Evolutionary conservation across 352 stramenopile species (phyloP).

Genomic region (Elongisporangium undulatum): DNA sequence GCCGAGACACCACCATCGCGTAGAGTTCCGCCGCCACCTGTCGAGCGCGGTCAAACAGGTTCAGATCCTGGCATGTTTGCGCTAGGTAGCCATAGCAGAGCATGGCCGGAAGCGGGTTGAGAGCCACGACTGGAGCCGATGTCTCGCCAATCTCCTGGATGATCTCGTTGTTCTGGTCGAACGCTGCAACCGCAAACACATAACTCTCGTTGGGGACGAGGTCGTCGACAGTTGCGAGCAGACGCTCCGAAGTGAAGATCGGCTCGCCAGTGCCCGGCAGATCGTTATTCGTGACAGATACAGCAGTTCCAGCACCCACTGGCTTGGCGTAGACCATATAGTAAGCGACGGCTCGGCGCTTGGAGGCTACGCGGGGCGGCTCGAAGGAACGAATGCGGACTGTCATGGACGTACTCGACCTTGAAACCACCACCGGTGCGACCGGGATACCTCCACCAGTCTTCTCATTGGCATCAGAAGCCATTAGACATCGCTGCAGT

Average conservation of each 20-base stretch:
- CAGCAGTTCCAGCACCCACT: constrained; percentile 58
- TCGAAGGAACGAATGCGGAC: constrained; percentile 40
- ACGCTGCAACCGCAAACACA: constrained; percentile 80
- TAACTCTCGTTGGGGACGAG: constrained; percentile 72
- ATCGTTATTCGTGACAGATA: constrained; percentile 71
- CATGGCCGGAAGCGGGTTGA: constrained; percentile 58
- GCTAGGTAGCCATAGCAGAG: constrained; percentile 76
- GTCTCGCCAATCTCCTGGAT: constrained; percentile 70
- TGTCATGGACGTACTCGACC: constrained; percentile 48
- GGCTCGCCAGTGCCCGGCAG: constrained; percentile 55
- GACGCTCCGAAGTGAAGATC: constrained; percentile 18
- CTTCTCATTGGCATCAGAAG: background rate
- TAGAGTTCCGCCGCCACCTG: constrained; percentile 47
- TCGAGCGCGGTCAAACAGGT: constrained; percentile 20
- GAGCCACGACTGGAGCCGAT: constrained; percentile 45
- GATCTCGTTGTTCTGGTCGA: constrained; percentile 51
- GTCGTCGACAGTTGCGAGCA: constrained; percentile 36
- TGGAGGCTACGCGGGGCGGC: constrained; percentile 15
- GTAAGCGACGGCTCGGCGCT: constrained; percentile 36
- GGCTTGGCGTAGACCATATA: constrained; percentile 83
- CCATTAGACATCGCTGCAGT: constrained; percentile 14
- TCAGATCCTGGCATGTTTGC: constrained; percentile 33
- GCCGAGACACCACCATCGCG: constrained; percentile 33
- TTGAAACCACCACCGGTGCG: constrained; percentile 42
- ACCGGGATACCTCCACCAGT: constrained; percentile 9